Base-by-base conservation (phyloP, 345 rosid species). In the Combretum micranthum region DNA sequence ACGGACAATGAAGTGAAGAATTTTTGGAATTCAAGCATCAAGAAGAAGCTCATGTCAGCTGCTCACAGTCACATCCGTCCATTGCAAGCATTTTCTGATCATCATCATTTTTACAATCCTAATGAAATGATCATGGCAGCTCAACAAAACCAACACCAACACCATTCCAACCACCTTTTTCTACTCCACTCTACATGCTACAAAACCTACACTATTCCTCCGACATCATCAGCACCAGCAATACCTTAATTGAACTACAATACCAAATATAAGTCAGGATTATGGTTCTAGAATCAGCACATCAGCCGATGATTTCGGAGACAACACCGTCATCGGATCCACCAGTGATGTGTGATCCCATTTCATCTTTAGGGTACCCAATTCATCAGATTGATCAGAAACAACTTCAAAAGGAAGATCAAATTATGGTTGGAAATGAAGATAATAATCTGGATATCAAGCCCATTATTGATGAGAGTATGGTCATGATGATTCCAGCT, bases 1-100 rank as follows among this genome's bases (percentile, higher is more conserved):
- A 90, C 97, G 12, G 97, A 90, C 55, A 90, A 90, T 25, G 97
- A 90, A 57, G 97, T 90, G 69, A 90, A 90, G 79, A 90, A 90
- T 61, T 90, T 90, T 55, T 90, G 97, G 97, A 90, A 90, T 47
- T 90, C 97, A 50, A 81, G 93, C 80, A 72, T 87, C 22, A 90
- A 90, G 77, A 90, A 90, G 76, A 87, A 83, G 81, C 77, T 90
- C 42, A 74, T 84, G 53, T 77, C 90, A 37, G 80, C 76, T 52
- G 85, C 79, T 60, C 62, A 71, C 62, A 61, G 69, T 52, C 71
- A 85, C 48, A 15, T 16, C 61, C n/a, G 18, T 7, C 52, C 18
- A 22, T 12, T 50, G 14, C 22, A 17, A 17, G 52, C 16, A 20
- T 50, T 50, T 17, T 50, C 13, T 50, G 18, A 19, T 37, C 66